Conservation (phyloP, 2,329 filamentous ascomycete species). For the Ceratocystis colombiana region DNA sequence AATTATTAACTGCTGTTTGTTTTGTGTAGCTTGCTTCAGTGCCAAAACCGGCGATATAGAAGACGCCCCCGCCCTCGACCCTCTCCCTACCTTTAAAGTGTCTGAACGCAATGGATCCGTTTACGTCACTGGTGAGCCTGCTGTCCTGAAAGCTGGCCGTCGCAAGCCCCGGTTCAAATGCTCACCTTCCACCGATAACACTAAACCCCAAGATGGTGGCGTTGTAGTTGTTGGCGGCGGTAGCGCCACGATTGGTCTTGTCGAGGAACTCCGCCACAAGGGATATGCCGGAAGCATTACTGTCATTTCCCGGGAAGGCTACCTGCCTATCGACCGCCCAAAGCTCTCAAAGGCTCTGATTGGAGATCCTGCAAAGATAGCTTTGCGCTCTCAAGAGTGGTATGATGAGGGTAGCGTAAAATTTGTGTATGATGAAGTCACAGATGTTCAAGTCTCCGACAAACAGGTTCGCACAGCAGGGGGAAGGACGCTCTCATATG, state of each 20-base stretch:
- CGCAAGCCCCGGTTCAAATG: slow-evolving; percentile 44
- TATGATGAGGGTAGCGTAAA: slow-evolving; percentile 54
- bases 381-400: slow-evolving; percentile 66
- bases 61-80: slow-evolving; percentile 81
- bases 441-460: slow-evolving; percentile 60
- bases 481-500: slow-evolving; percentile 64
- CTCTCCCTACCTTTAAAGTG: slow-evolving; percentile 73
- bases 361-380: slow-evolving; percentile 66
- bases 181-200: slow-evolving; percentile 30
- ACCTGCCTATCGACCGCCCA: slow-evolving; percentile 81
- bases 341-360: slow-evolving; percentile 93
- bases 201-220: slow-evolving; percentile 45
- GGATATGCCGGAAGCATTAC: slow-evolving; percentile 74
- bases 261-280: slow-evolving; percentile 72
- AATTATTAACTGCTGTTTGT: slow-evolving; percentile 17
- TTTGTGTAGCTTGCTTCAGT: slow-evolving; percentile 71
- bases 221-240: slow-evolving; percentile 85
- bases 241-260: slow-evolving; percentile 67
- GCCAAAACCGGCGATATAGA: slow-evolving; percentile 84
- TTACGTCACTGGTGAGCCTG: slow-evolving; percentile 73
- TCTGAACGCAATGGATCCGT: slow-evolving; percentile 71
- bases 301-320: slow-evolving; percentile 72
- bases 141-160: slow-evolving; percentile 64
- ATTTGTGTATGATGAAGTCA: slow-evolving; percentile 55
- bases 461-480: slow-evolving; percentile 66